phyloP scores from a whole-genome alignment of 2,329 filamentous ascomycete species.

The Coniosporium tulheliwenetii region DNA sequence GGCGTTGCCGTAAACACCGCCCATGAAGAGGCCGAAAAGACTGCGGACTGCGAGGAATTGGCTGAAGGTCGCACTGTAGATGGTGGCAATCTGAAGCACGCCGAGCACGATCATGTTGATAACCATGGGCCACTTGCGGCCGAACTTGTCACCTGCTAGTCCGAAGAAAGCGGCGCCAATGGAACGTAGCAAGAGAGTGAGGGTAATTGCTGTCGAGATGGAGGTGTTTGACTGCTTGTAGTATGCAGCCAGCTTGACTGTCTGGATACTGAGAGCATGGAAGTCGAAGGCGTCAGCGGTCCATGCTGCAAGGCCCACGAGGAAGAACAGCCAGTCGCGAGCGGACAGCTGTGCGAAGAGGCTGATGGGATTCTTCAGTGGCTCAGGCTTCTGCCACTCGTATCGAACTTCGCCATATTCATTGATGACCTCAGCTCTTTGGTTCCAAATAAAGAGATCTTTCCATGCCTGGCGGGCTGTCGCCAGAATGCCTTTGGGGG shows the following conservation, averaged over 20 bases:
- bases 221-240: constrained; percentile 47
- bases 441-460: constrained; percentile 60
- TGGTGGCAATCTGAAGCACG: constrained; percentile 59
- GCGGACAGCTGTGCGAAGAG: constrained; percentile 48
- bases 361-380: constrained; percentile 53
- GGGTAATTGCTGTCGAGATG: constrained; percentile 59
- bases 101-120: constrained; percentile 61
- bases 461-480: constrained; percentile 47
- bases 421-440: constrained; percentile 52
- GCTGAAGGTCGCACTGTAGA: constrained; percentile 55
- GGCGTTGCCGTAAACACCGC: constrained; percentile 64
- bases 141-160: constrained; percentile 60
- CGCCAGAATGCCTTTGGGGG: constrained; percentile 48
- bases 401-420: constrained; percentile 47
- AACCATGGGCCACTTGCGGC: constrained; percentile 73
- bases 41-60: constrained; percentile 62
- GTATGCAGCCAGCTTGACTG: constrained; percentile 49
- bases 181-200: constrained; percentile 60
- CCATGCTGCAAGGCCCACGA: constrained; percentile 62
- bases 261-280: constrained; percentile 66
- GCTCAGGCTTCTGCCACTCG: constrained; percentile 54
- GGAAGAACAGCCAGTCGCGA: constrained; percentile 58
- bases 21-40: constrained; percentile 67
- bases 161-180: constrained; percentile 65
- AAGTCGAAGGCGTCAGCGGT: constrained; percentile 75